phyloP scores from a whole-genome alignment of 2,329 filamentous ascomycete species.

The Dactylellina cionopaga region DNA sequence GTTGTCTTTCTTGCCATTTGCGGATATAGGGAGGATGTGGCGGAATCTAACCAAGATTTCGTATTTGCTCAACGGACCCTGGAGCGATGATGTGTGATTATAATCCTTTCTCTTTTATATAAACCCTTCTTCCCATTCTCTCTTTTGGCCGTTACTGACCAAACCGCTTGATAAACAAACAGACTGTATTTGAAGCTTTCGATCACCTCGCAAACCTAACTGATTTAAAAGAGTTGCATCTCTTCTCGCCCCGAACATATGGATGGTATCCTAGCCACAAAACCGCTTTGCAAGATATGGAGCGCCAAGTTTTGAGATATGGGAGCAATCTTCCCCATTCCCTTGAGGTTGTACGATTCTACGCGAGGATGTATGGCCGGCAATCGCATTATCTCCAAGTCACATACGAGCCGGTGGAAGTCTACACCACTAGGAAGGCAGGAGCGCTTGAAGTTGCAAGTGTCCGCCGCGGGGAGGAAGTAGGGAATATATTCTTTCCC shows the following conservation, averaged over 20 bases:
- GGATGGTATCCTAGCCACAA: not conserved
- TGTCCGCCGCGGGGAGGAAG: not conserved
- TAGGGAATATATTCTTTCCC: not conserved
- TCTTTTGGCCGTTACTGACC: too few species aligned
- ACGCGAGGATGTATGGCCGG: not conserved
- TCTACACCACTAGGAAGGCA: not conserved
- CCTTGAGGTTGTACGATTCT: conserved; percentile 1
- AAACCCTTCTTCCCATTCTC: too few species aligned
- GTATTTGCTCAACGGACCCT: not conserved
- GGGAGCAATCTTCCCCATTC: not conserved
- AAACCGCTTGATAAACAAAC: too few species aligned
- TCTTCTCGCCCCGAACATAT: not conserved
- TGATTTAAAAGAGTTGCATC: not conserved
- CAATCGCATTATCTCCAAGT: not conserved
- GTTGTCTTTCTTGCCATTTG: conserved; percentile 1
- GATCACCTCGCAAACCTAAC: not conserved
- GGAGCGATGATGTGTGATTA: conserved; percentile 1
- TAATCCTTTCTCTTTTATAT: not conserved
- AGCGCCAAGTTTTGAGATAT: not conserved
- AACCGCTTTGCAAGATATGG: not conserved
- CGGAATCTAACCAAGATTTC: not conserved
- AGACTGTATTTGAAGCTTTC: not conserved
- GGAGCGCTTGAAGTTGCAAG: not conserved
- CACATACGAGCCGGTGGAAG: not conserved
- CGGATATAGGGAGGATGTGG: conserved; percentile 10